Evolutionary conservation across 352 stramenopile species (phyloP), one percentile per base, ranked within the genome.

Genomic region (Pythium insidiosum): DNA sequence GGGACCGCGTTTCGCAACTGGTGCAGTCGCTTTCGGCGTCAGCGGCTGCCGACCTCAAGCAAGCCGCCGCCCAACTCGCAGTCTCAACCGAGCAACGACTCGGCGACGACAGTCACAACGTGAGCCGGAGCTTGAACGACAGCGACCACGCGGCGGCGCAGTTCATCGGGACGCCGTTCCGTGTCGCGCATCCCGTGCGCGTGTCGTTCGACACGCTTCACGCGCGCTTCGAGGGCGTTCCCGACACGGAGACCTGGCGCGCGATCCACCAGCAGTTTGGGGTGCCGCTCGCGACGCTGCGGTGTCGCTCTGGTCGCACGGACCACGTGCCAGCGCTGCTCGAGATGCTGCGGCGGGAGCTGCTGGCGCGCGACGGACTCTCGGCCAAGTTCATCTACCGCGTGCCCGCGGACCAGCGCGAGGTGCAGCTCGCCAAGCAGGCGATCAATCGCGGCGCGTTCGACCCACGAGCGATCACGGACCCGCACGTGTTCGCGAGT

Each of bases 181-280:
- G 56, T 33, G 65, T 73, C 30, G 64, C 68, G 0, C 71, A 81
- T 35, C 45, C 69, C 19, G 33, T 79, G 6, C 73, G 67, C 24
- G 65, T 84, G 23, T 63, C 63, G 21, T 79, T 69, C 66, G 78
- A 84, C 55, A 75, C 71, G 15, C 40, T 74, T 13, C 60, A 73
- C 19, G 71, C 71, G 29, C 57, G 68, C 36, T 80, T 75, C 39
- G 65, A 84, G 40, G 68, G 71, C 15, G 68, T 42, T 1, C 71
- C 66, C 0, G 20, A 39, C 9, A 57, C 48, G 2, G 42, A 47
- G 5, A 56, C 68, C 20, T 75, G 57, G 68, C 43, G 34, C 15
- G 29, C 55, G 12, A 47, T 80, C 12, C 68, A 77, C 39, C 43
- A 62, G 13, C 73, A 86, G 34, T 86, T 86, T 39, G 70, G 68